phyloP scores from a whole-genome alignment of 345 rosid species.

The Noccaea bulbosa region DNA sequence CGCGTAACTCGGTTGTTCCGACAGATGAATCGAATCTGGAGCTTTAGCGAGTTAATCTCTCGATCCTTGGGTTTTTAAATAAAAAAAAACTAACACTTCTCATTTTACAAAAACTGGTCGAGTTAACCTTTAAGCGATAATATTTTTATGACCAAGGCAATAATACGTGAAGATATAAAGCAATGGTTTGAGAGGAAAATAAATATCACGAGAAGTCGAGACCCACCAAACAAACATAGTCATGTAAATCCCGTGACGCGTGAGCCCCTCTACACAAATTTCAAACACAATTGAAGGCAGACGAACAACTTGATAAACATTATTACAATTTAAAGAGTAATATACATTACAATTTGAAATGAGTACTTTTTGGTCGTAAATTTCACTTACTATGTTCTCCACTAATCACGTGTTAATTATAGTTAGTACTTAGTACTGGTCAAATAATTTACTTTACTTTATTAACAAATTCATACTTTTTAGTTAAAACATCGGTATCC shows the following conservation, averaged over 20 bases:
- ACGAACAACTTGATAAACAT: slow-evolving; percentile 1
- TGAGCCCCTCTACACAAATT: slow-evolving; percentile 19
- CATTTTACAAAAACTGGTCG: neutral
- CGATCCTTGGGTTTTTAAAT: neutral
- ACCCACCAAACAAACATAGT: slow-evolving; percentile 26
- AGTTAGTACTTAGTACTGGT: neutral
- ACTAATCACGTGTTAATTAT: neutral
- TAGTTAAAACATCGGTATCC: too few relatives aligned
- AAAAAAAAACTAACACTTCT: neutral
- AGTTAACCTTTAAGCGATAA: neutral
- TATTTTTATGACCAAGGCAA: neutral
- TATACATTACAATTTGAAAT: neutral
- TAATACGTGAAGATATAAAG: neutral
- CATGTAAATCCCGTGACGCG: slow-evolving; percentile 37
- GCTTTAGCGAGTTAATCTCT: too few relatives aligned
- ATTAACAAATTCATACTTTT: neutral
- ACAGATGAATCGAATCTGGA: too few relatives aligned
- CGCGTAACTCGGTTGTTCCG: too few relatives aligned
- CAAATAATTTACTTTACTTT: neutral
- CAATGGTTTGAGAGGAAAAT: slow-evolving; percentile 12
- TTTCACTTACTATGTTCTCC: neutral
- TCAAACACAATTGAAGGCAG: neutral
- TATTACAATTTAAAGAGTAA: neutral
- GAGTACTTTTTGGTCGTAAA: neutral
- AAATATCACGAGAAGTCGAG: slow-evolving; percentile 33